Conservation (phyloP, 129 eudicot genomes). For the Scalesia atractyloides region DNA sequence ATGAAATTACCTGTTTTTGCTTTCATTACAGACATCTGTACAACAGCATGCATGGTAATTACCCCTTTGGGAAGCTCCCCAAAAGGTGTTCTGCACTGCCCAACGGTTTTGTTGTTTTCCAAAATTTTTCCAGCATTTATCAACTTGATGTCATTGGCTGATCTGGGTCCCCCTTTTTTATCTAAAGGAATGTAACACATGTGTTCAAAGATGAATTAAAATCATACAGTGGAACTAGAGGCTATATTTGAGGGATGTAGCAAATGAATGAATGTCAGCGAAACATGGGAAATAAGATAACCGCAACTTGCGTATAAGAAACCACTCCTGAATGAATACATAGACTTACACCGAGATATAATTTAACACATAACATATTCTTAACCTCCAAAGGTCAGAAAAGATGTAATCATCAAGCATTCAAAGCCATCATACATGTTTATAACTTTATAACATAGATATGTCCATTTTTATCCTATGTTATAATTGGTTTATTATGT, state of each 20-base stretch:
- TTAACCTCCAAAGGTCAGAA: background rate
- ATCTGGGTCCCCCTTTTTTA: constrained; percentile 76
- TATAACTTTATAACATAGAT: background rate
- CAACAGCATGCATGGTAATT: constrained; percentile 96
- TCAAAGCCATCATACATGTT: background rate
- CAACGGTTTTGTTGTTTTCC: constrained; percentile 86
- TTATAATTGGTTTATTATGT: constrained; percentile 3
- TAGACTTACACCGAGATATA: constrained; percentile 2
- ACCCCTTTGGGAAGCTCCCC: constrained; percentile 87
- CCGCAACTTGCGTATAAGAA: background rate
- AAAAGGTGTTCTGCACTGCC: constrained; percentile 78
- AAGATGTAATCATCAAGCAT: background rate
- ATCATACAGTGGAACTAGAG: background rate
- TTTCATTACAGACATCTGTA: constrained; percentile 87
- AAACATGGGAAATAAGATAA: background rate
- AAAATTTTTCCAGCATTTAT: constrained; percentile 86
- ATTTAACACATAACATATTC: background rate
- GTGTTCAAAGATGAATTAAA: constrained; percentile 19
- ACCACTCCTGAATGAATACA: background rate
- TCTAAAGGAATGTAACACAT: constrained; percentile 42
- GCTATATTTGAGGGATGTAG: background rate
- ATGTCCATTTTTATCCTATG: background rate
- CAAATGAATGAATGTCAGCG: background rate
- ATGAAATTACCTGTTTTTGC: constrained; percentile 69
- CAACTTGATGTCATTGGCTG: constrained; percentile 77